Evolutionary conservation across 2,329 filamentous ascomycete species (phyloP).

Genomic region (Domatiomyces catenatus): DNA sequence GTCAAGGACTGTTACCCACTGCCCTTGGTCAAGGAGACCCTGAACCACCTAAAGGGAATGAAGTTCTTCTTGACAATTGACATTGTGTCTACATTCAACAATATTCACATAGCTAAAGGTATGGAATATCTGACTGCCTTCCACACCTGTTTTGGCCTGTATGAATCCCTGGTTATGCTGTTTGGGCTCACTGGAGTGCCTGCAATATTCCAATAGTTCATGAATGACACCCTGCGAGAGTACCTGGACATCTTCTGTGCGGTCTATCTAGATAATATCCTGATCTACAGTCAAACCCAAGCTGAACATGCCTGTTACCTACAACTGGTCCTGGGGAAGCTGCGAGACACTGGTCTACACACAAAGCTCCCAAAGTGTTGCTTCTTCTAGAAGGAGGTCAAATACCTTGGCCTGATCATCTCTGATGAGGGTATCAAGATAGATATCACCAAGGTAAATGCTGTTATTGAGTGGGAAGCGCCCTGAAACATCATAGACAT

Average conservation of each 20-base stretch:
- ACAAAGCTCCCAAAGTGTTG: constrained; percentile 19
- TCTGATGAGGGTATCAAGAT: constrained; percentile 16
- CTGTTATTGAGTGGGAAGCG: constrained; percentile 16
- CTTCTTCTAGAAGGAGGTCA: constrained; percentile 19
- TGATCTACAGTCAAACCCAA: constrained; percentile 17
- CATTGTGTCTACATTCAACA: constrained; percentile 9
- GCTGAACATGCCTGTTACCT: constrained; percentile 16
- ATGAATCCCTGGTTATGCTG: constrained; percentile 14
- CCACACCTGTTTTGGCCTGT: constrained; percentile 7
- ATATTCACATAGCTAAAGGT: constrained; percentile 7
- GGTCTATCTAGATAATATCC: constrained; percentile 15
- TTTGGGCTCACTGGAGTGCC: constrained; percentile 13
- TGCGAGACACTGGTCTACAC: constrained; percentile 12
- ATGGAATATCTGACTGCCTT: constrained; percentile 15
- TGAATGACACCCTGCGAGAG: constrained; percentile 5
- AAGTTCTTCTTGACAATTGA: constrained; percentile 15
- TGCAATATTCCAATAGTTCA: constrained; percentile 3
- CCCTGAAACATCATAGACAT: constrained; percentile 16
- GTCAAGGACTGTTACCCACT: constrained; percentile 19
- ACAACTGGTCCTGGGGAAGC: constrained; percentile 6
- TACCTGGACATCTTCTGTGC: constrained; percentile 7
- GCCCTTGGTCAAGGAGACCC: constrained; percentile 17
- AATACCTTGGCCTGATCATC: constrained; percentile 22
- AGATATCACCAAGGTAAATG: constrained; percentile 16
- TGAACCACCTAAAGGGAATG: constrained; percentile 11